Percentiles rank a stretch among this genome's conserved stretches.
Conservation (phyloP, 192 early-diverging fungal species). For the Mortierella alpina region DNA sequence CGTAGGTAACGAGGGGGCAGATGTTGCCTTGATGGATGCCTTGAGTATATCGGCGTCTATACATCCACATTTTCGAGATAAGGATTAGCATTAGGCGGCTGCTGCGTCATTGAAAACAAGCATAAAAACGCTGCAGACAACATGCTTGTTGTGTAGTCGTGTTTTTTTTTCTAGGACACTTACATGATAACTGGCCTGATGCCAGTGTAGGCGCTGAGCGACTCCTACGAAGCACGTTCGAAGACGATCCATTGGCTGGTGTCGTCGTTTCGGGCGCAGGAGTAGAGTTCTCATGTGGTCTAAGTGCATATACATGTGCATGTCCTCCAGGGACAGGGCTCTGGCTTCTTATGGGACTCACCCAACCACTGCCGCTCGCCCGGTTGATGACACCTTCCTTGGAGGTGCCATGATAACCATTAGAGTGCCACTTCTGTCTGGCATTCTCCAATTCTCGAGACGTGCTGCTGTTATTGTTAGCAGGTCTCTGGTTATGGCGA, state of each 20-base stretch:
- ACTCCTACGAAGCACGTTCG: conserved; percentile 23
- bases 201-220: conserved; percentile 38
- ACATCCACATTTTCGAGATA: neutral
- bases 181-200: conserved; percentile 46
- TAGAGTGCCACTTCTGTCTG: too few relatives aligned
- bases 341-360: too few relatives aligned
- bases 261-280: neutral
- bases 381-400: too few relatives aligned
- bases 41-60: conserved; percentile 47
- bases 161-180: neutral
- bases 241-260: neutral
- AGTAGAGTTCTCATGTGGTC: neutral
- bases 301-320: too few relatives aligned
- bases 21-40: conserved; percentile 40
- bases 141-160: too few relatives aligned
- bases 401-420: too few relatives aligned
- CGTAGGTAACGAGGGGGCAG: conserved; percentile 13
- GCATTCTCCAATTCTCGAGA: too few relatives aligned
- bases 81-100: neutral
- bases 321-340: too few relatives aligned
- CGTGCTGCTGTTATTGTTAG: too few relatives aligned
- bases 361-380: too few relatives aligned
- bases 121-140: too few relatives aligned
- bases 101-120: neutral
- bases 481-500: too few relatives aligned